Evolutionary conservation across 2,329 filamentous ascomycete species (phyloP).

Genomic region (Chaetomiaceae sp.): DNA sequence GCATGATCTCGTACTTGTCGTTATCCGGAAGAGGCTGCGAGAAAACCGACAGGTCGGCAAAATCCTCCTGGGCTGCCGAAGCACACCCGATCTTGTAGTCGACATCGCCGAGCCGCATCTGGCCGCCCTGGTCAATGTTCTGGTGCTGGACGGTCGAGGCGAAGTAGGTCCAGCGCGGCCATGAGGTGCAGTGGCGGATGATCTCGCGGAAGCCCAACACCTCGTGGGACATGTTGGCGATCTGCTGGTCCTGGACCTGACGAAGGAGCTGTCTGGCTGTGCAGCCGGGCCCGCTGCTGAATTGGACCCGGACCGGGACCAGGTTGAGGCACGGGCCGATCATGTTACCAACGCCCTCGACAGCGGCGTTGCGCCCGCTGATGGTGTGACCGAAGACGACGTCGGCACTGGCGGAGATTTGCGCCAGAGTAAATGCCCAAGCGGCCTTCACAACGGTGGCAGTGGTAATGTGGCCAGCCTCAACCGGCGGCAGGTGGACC

Average conservation of each 20-base stretch:
- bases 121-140: slow-evolving; percentile 18
- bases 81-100: slow-evolving; percentile 24
- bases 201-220: slow-evolving; percentile 27
- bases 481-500: slow-evolving; percentile 19
- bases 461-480: slow-evolving; percentile 30
- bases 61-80: slow-evolving; percentile 18
- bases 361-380: slow-evolving; percentile 36
- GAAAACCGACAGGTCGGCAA: slow-evolving; percentile 23
- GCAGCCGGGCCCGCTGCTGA: slow-evolving; percentile 27
- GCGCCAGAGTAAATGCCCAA: slow-evolving; percentile 39
- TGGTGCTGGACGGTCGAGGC: slow-evolving; percentile 25
- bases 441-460: slow-evolving; percentile 44
- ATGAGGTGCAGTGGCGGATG: slow-evolving; percentile 26
- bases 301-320: slow-evolving; percentile 37
- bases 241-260: slow-evolving; percentile 40
- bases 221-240: slow-evolving; percentile 27
- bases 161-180: slow-evolving; percentile 25
- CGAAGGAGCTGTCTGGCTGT: slow-evolving; percentile 37
- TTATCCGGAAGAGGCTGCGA: slow-evolving; percentile 13
- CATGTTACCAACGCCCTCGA: slow-evolving; percentile 35
- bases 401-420: slow-evolving; percentile 34
- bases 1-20: slow-evolving; percentile 22
- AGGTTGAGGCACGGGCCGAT: slow-evolving; percentile 41
- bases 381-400: slow-evolving; percentile 41
- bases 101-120: slow-evolving; percentile 18